phyloP scores from a whole-genome alignment of 768 basidiomycete genomes.

The Kwoniella bestiolae region DNA sequence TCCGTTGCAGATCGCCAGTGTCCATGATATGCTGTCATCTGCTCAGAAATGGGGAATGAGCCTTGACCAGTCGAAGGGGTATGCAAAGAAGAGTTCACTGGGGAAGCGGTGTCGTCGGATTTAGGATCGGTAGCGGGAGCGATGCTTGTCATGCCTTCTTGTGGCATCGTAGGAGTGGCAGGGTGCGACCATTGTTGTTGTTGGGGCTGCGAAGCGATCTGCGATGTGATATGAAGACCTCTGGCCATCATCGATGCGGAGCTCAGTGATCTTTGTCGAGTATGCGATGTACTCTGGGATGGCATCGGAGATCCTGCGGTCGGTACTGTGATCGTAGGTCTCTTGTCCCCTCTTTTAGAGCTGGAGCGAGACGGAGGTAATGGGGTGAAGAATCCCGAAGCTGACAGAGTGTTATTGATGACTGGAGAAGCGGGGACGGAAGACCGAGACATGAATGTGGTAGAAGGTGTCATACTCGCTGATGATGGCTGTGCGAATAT shows the following conservation, averaged over 20 bases:
- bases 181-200: constrained; percentile 20
- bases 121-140: background rate
- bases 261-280: constrained; percentile 32
- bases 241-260: constrained; percentile 39
- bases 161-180: constrained; percentile 11
- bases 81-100: constrained; percentile 31
- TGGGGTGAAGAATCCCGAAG: constrained; percentile 33
- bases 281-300: constrained; percentile 15
- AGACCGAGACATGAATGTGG: background rate
- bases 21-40: constrained; percentile 9
- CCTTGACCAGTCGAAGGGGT: constrained; percentile 39
- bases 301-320: constrained; percentile 6
- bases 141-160: background rate
- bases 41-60: constrained; percentile 20
- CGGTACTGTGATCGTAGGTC: background rate
- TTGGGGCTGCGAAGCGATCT: background rate
- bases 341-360: background rate
- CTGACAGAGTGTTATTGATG: constrained; percentile 2
- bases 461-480: background rate
- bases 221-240: constrained; percentile 32
- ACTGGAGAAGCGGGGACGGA: constrained; percentile 15
- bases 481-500: background rate
- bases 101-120: constrained; percentile 32
- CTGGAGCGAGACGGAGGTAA: constrained; percentile 6
- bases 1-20: constrained; percentile 34